These are phyloP conservation scores for Xanthoconium purpureum DNA, from an alignment of 768 basidiomycete genomes.

Conservation along the genomic window DNA sequence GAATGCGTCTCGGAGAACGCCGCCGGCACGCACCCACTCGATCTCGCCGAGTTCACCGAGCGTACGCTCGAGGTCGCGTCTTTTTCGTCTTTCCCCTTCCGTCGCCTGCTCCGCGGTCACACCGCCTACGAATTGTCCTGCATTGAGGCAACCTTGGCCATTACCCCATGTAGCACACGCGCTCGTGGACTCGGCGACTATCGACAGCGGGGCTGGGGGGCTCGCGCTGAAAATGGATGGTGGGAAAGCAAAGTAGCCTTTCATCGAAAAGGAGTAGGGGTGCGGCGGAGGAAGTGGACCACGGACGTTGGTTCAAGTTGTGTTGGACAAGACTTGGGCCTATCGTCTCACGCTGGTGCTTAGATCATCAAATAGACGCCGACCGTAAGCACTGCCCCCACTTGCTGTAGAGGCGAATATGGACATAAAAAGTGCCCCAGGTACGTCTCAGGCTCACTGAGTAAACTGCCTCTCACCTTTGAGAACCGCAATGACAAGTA, in stretches of 20 bases:
- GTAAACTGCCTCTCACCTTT: too few relatives aligned
- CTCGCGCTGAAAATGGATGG: neutral
- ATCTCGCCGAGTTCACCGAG: conserved; percentile 50
- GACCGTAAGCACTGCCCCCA: too few relatives aligned
- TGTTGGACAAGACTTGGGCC: too few relatives aligned
- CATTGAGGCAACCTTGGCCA: neutral
- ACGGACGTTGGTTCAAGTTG: neutral
- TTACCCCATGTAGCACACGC: conserved; percentile 1
- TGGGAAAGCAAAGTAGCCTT: conserved; percentile 26
- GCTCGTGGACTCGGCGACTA: neutral
- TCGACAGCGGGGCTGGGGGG: neutral
- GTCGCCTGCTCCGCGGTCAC: neutral
- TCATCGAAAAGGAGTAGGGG: conserved; percentile 13
- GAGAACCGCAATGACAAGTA: too few relatives aligned
- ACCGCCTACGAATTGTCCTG: neutral
- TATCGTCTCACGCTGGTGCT: too few relatives aligned
- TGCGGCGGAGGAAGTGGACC: neutral
- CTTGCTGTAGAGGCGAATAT: too few relatives aligned
- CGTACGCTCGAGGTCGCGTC: conserved; percentile 35
- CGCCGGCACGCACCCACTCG: conserved; percentile 59
- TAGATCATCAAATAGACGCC: too few relatives aligned
- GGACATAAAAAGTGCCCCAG: too few relatives aligned
- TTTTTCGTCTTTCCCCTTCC: conserved; percentile 18
- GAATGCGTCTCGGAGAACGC: conserved; percentile 47
- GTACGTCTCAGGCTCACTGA: too few relatives aligned